These are phyloP conservation scores for Boletus reticulatus DNA, from an alignment of 768 basidiomycete species.

Conservation along the genomic window DNA sequence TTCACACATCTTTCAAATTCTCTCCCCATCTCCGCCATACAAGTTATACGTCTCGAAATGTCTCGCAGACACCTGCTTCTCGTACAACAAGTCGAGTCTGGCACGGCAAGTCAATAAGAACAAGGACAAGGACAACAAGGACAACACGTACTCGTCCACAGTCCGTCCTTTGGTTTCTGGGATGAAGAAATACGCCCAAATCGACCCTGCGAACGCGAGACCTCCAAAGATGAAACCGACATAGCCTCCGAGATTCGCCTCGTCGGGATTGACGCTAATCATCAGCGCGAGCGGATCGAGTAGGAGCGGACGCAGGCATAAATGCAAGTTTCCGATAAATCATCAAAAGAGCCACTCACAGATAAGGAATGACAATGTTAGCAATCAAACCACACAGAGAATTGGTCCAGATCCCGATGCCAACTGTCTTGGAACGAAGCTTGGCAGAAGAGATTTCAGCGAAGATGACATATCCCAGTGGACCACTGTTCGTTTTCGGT, in stretches of 20 bases:
- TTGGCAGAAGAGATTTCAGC: slow-evolving; percentile 30
- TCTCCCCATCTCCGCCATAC: slow-evolving; percentile 2
- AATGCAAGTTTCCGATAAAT: too few species aligned
- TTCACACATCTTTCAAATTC: not conserved
- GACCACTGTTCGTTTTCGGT: slow-evolving; percentile 16
- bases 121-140: not conserved
- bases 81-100: slow-evolving; percentile 32
- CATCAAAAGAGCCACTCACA: slow-evolving; percentile 10
- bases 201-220: slow-evolving; percentile 15
- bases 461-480: slow-evolving; percentile 28
- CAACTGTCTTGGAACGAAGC: slow-evolving; percentile 30
- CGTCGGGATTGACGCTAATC: slow-evolving; percentile 25
- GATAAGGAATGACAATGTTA: slow-evolving; percentile 28
- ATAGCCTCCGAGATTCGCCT: slow-evolving; percentile 27
- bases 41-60: slow-evolving; percentile 21
- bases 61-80: slow-evolving; percentile 29
- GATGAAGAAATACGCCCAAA: slow-evolving; percentile 29
- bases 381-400: slow-evolving; percentile 25
- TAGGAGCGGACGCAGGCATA: too few species aligned
- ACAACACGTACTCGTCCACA: slow-evolving; percentile 26
- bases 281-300: not conserved
- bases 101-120: not conserved
- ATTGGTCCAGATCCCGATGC: slow-evolving; percentile 25
- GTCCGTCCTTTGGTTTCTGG: slow-evolving; percentile 29
- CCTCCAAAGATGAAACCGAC: slow-evolving; percentile 30